Percentiles rank a stretch among this genome's conserved stretches.
phyloP scores from a whole-genome alignment of 208 protist genomes.

The Acanthamoeba sp. region DNA sequence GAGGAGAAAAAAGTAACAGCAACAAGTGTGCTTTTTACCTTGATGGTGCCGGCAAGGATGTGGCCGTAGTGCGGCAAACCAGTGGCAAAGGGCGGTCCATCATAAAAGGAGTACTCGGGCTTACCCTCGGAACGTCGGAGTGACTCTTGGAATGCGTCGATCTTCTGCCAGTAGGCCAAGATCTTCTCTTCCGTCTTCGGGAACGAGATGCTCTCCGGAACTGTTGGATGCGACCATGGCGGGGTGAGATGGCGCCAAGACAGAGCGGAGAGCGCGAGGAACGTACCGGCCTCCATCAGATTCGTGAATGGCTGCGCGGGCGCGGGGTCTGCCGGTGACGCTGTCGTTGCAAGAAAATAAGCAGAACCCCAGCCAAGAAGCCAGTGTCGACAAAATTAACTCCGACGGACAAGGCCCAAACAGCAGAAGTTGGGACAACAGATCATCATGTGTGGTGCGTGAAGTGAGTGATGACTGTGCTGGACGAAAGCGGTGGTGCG shows the following conservation, averaged over 20 bases:
- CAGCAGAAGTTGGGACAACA: not conserved
- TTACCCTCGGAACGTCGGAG: slow-evolving; percentile 95
- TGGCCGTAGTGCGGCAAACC: slow-evolving; percentile 99
- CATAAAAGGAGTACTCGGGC: slow-evolving; percentile 96
- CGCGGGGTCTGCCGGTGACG: not conserved
- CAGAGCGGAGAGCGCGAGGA: not conserved
- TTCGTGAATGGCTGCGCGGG: not conserved
- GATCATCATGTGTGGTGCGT: too few species aligned
- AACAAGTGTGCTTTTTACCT: slow-evolving; percentile 87
- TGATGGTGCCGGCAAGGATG: slow-evolving; percentile 99
- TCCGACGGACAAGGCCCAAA: not conserved
- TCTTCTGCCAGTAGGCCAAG: slow-evolving; percentile 96
- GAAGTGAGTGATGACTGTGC: too few species aligned
- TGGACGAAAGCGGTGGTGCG: too few species aligned
- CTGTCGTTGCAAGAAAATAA: not conserved
- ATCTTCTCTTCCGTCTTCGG: slow-evolving; percentile 96
- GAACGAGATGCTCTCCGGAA: slow-evolving; percentile 93
- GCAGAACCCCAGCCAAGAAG: not conserved
- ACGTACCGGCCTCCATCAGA: slow-evolving; percentile 39
- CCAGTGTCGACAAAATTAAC: slow-evolving; percentile 27
- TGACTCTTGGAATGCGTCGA: slow-evolving; percentile 97
- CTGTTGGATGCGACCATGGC: slow-evolving; percentile 35
- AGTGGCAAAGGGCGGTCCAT: slow-evolving; percentile 99
- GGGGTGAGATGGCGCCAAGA: not conserved
- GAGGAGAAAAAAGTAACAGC: not conserved